Evolutionary conservation across 306 rosid species (phyloP).

Genomic region (Carpinus fangiana): DNA sequence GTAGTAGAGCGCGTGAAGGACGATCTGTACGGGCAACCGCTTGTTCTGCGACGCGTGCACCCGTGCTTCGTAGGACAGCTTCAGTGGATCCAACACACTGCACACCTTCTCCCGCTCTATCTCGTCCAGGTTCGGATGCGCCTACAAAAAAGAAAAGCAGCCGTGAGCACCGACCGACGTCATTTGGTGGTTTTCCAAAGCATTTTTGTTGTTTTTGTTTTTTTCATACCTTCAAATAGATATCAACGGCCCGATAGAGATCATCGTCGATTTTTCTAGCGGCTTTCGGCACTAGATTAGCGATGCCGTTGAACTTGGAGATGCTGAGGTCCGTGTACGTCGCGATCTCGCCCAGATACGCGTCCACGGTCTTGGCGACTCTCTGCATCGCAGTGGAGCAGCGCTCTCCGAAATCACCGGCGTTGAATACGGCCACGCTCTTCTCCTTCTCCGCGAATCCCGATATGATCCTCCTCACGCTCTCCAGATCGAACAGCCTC

Average conservation of each 20-base stretch:
- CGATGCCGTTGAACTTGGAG: constrained; percentile 74
- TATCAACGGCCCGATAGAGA: constrained; percentile 79
- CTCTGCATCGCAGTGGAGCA: constrained; percentile 58
- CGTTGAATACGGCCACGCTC: constrained; percentile 61
- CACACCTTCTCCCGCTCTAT: constrained; percentile 85
- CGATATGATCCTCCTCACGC: constrained; percentile 63
- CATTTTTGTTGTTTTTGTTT: background rate
- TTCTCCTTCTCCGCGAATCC: constrained; percentile 71
- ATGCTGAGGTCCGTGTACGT: constrained; percentile 55
- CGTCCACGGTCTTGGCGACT: constrained; percentile 57
- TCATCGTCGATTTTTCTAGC: constrained; percentile 75
- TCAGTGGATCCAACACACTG: constrained; percentile 79
- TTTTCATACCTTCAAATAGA: constrained; percentile 64
- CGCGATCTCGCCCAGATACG: constrained; percentile 65
- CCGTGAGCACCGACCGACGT: background rate
- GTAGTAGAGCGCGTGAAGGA: constrained; percentile 86
- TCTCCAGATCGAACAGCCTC: constrained; percentile 72
- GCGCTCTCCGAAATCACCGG: constrained; percentile 43
- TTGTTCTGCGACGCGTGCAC: constrained; percentile 90
- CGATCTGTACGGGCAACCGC: constrained; percentile 76
- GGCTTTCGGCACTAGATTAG: constrained; percentile 54
- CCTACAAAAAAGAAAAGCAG: constrained; percentile 36
- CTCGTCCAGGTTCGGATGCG: constrained; percentile 80
- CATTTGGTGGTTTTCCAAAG: background rate
- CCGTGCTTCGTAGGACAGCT: constrained; percentile 77